Percentiles rank a stretch among this genome's conserved stretches.
These are phyloP conservation scores for Colletotrichum neosansevieriae DNA, from an alignment of 2,329 filamentous ascomycete genomes.

Conservation along the genomic window DNA sequence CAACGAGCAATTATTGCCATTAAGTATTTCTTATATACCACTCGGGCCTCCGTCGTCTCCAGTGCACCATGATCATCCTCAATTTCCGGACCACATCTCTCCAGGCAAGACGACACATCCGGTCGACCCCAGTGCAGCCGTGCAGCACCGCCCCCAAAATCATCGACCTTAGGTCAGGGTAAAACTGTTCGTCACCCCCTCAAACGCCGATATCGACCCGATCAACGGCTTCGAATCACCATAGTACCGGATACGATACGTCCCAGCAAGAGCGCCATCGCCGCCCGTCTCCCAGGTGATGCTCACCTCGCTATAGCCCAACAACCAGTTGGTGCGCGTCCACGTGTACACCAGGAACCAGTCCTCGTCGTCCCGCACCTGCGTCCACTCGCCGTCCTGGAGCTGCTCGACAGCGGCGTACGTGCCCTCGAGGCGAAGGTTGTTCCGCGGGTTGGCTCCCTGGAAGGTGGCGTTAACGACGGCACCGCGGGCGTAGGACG, in stretches of 20 bases:
- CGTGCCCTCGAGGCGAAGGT: conserved; percentile 81
- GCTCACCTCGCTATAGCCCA: conserved; percentile 82
- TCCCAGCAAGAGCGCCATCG: conserved; percentile 64
- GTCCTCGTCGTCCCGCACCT: conserved; percentile 79
- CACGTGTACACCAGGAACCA: conserved; percentile 88
- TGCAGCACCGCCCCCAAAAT: neutral
- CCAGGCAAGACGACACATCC: no score
- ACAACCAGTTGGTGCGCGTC: conserved; percentile 75
- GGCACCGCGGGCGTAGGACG: conserved; percentile 70
- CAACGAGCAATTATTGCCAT: no score
- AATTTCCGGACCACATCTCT: no score
- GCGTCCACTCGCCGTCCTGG: conserved; percentile 67
- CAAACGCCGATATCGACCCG: conserved; percentile 74
- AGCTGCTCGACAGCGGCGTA: conserved; percentile 81
- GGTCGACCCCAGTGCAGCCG: neutral
- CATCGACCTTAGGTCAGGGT: conserved; percentile 45
- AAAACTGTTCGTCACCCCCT: conserved; percentile 73
- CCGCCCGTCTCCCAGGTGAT: conserved; percentile 81
- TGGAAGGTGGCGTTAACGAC: conserved; percentile 78
- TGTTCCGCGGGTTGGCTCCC: conserved; percentile 90
- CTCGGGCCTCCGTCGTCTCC: no score
- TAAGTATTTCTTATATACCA: no score
- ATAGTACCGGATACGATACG: conserved; percentile 85
- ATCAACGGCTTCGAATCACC: conserved; percentile 80
- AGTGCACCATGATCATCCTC: no score